phyloP scores from a whole-genome alignment of 108 stramenopile genomes.

The Craspedostauros australis region DNA sequence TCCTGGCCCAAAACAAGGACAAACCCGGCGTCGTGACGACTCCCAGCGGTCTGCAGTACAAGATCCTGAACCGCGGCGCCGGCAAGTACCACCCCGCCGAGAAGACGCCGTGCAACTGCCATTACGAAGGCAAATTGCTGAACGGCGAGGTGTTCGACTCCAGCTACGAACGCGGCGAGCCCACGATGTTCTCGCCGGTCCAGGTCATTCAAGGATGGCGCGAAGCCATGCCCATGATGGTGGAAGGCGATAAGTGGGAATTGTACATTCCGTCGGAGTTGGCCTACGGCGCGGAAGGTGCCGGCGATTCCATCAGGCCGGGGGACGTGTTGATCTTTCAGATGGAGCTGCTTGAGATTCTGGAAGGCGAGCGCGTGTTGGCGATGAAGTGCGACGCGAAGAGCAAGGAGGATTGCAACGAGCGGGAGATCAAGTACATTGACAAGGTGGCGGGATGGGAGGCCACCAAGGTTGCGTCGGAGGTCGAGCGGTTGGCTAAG shows the following conservation, averaged over 20 bases:
- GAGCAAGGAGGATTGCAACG: slow-evolving; percentile 41
- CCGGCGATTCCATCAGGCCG: slow-evolving; percentile 58
- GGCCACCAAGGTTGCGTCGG: slow-evolving; percentile 22
- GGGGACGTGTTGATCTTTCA: slow-evolving; percentile 81
- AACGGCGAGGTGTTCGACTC: slow-evolving; percentile 88
- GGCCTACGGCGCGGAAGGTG: slow-evolving; percentile 86
- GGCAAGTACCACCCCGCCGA: slow-evolving; percentile 60
- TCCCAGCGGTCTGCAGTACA: slow-evolving; percentile 82
- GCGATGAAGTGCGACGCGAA: slow-evolving; percentile 46
- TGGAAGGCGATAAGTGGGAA: slow-evolving; percentile 89
- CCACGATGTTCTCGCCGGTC: slow-evolving; percentile 84
- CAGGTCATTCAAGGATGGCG: slow-evolving; percentile 85
- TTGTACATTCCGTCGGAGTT: slow-evolving; percentile 89
- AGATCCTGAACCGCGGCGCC: slow-evolving; percentile 58
- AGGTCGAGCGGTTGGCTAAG: slow-evolving; percentile 36
- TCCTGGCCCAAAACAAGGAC: slow-evolving; percentile 64
- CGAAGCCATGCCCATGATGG: slow-evolving; percentile 89
- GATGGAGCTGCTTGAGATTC: slow-evolving; percentile 85
- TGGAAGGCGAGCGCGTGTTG: slow-evolving; percentile 35
- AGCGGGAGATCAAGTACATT: slow-evolving; percentile 58
- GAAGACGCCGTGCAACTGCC: slow-evolving; percentile 73
- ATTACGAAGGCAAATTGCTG: slow-evolving; percentile 85
- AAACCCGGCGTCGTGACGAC: slow-evolving; percentile 68
- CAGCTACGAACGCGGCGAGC: slow-evolving; percentile 75
- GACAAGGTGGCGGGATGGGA: slow-evolving; percentile 43